These are phyloP conservation scores for Populus pruinosa DNA, from an alignment of 345 rosid species.

Conservation along the genomic window DNA sequence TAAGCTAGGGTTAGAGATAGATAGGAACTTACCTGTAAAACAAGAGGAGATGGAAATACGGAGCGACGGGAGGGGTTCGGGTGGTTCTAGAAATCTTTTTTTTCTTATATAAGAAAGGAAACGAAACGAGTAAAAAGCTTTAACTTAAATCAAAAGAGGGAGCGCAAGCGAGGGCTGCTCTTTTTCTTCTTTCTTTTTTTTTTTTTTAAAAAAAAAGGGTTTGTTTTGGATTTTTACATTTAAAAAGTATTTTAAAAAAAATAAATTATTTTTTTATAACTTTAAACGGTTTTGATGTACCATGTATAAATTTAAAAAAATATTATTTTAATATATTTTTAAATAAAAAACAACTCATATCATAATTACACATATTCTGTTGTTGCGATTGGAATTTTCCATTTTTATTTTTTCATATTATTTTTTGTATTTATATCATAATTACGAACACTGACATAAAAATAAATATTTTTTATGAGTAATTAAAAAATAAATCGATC, in stretches of 20 bases:
- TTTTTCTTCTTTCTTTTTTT: not conserved
- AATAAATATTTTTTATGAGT: not conserved
- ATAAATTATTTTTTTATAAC: no score
- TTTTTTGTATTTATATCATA: no score
- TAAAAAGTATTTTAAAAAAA: no score
- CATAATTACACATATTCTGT: not conserved
- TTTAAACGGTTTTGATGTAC: no score
- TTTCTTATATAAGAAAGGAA: not conserved
- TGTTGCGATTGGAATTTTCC: not conserved
- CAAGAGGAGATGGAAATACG: no score
- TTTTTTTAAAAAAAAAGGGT: not conserved
- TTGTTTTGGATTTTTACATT: not conserved
- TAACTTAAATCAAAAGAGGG: not conserved
- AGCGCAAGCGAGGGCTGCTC: not conserved
- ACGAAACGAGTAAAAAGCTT: not conserved
- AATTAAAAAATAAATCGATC: not conserved
- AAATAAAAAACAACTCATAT: no score
- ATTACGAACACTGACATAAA: no score
- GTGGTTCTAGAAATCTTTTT: conserved; percentile 18
- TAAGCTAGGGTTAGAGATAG: not conserved
- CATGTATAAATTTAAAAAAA: no score
- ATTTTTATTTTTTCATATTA: not conserved
- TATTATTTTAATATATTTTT: no score
- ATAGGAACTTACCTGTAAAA: conserved; percentile 7
- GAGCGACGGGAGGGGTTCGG: not conserved